phyloP scores from a whole-genome alignment of 192 early-diverging fungal species.

The Tieghemiomyces parasiticus region DNA sequence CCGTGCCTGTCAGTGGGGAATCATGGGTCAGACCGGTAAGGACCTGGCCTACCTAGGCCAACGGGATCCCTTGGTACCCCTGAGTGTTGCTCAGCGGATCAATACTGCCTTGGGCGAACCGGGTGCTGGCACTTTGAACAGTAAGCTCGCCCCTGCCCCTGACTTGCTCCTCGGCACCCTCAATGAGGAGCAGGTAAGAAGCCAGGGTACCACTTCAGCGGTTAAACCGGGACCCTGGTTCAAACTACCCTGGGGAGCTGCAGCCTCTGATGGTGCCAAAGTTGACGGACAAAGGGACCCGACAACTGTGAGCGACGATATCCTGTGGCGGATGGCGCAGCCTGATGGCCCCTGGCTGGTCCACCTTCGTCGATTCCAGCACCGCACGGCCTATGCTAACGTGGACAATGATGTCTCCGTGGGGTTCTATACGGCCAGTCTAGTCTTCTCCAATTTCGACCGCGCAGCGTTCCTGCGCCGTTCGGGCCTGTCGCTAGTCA shows the following conservation, averaged over 20 bases:
- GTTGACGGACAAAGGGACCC: neutral
- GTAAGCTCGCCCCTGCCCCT: no score
- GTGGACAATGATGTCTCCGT: constrained; percentile 31
- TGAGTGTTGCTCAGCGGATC: no score
- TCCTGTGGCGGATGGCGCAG: constrained; percentile 22
- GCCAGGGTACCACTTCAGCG: no score
- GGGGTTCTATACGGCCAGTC: constrained; percentile 17
- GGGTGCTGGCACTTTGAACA: no score
- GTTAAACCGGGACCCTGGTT: no score
- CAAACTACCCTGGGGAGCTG: neutral
- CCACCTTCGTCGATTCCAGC: constrained; percentile 18
- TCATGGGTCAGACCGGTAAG: constrained; percentile 32
- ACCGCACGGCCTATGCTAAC: constrained; percentile 30
- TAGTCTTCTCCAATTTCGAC: constrained; percentile 7
- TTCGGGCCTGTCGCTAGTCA: neutral
- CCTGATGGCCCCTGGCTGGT: constrained; percentile 18
- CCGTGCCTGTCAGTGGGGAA: constrained; percentile 18
- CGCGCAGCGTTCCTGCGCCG: neutral
- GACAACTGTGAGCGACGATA: neutral
- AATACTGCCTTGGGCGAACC: no score
- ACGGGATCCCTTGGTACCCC: neutral
- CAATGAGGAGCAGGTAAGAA: neutral
- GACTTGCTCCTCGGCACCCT: neutral
- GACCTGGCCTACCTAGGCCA: constrained; percentile 13
- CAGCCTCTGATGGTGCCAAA: neutral